These are phyloP conservation scores for Beauveria pseudobassiana DNA, from an alignment of 2,329 filamentous ascomycete genomes.

Conservation along the genomic window DNA sequence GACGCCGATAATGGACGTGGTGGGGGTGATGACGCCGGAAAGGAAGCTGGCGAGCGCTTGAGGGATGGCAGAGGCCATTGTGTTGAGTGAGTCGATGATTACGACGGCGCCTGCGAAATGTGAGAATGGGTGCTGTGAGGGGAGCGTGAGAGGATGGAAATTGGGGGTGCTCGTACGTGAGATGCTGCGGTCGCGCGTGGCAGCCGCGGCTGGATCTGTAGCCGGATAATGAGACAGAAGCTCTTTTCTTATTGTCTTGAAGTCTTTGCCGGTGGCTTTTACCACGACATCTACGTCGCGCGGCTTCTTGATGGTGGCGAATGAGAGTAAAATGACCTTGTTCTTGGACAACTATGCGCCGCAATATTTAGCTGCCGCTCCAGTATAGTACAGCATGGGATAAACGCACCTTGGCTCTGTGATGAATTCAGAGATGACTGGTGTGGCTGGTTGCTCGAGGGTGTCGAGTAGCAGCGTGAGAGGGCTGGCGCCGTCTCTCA, in stretches of 20 bases:
- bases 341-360: conserved; percentile 48
- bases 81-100: conserved; percentile 72
- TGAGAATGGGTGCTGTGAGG: conserved; percentile 9
- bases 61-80: conserved; percentile 47
- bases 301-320: conserved; percentile 62
- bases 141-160: not conserved
- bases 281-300: conserved; percentile 61
- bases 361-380: not conserved
- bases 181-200: conserved; percentile 26
- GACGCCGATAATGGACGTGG: conserved; percentile 64
- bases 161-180: conserved; percentile 32
- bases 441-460: conserved; percentile 70
- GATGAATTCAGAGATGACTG: conserved; percentile 66
- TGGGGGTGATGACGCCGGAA: conserved; percentile 57
- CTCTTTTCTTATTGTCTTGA: conserved; percentile 50
- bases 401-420: conserved; percentile 58
- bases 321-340: conserved; percentile 70
- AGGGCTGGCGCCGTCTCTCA: conserved; percentile 73
- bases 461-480: conserved; percentile 81
- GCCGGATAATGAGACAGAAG: conserved; percentile 45
- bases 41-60: conserved; percentile 61
- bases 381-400: not conserved
- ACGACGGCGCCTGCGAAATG: conserved; percentile 56
- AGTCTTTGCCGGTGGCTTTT: conserved; percentile 50
- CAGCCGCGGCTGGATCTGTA: too few species aligned